Base-by-base conservation (phyloP, 768 basidiomycete genomes). In the Hygrocybe coccinea region DNA sequence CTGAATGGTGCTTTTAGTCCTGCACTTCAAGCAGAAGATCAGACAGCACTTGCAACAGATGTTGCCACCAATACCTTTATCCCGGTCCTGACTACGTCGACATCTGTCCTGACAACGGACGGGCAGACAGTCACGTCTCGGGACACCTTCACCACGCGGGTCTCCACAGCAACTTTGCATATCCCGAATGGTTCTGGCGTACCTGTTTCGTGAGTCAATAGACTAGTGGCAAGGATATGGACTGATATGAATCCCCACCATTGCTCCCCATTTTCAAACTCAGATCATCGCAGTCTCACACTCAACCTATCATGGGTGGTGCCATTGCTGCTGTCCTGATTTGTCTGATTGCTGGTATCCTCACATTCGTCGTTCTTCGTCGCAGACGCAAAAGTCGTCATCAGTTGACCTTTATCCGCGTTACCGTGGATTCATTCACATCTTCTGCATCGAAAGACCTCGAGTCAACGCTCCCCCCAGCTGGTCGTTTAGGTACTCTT, bases 221-320 rank as follows among this genome's bases (percentile, higher is more conserved):
- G n/a, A 11, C 21, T 5, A 19, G 21, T 22, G 17, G 21, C 3
- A n/a, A 9, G 17, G n/a, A 46, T 46, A 5, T 19, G n/a, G 17
- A 19, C 21, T 22, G 17, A 19, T 46, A 12, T 21, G n/a, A 46
- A 46, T 12, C 21, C 21, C 17, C 15, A n/a, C n/a, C n/a, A n/a
- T n/a, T n/a, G n/a, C n/a, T n/a, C 19, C 14, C n/a, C 15, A 22
- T 22, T 49, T 34, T 19, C 24, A 33, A 5, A 49, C 29, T 29
- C 33, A 49, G 33, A 8, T 10, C 24, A 34, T 49, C 47, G 6
- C 11, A 3, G 9, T 10, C 29, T 22, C 45, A 49, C 36, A 43
- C 29, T 15, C 36, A 46, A 4, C 21, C 46, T 19, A 50, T 58
- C 25, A 46, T 58, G 3, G 57, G 57, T 33, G 57, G 57, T n/a